Conservation (phyloP, 2,329 filamentous ascomycete genomes). For the Aspergillus proliferans region DNA sequence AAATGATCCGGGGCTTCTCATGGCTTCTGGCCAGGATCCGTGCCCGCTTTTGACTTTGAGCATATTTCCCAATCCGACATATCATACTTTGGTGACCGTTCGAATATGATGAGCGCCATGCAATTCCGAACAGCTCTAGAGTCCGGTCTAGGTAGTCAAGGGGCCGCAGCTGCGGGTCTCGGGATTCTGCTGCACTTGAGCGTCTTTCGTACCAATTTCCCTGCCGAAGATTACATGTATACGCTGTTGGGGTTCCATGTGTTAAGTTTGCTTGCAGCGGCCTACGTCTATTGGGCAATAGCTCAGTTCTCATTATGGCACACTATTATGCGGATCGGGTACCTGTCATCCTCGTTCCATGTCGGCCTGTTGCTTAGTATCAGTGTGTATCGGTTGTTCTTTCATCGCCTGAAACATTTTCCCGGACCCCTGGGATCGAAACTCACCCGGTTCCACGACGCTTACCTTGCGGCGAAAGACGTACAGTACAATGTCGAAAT, state of each 20-base stretch:
- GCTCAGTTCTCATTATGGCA: background rate
- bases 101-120: background rate
- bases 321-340: background rate
- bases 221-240: constrained; percentile 6
- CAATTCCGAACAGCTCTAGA: background rate
- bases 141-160: background rate
- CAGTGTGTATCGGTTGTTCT: constrained; percentile 27
- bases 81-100: background rate
- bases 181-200: constrained; percentile 3
- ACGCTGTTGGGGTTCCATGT: background rate
- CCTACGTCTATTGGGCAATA: background rate
- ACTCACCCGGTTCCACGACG: constrained; percentile 23
- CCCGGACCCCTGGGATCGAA: constrained; percentile 8
- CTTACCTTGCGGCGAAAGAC: constrained; percentile 20
- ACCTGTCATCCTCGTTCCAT: background rate
- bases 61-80: too few relatives aligned
- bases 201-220: constrained; percentile 5
- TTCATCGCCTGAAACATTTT: constrained; percentile 10
- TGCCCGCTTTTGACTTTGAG: too few relatives aligned
- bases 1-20: too few relatives aligned
- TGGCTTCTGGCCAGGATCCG: too few relatives aligned
- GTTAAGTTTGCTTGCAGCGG: background rate
- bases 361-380: constrained; percentile 20
- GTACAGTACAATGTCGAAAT: constrained; percentile 24
- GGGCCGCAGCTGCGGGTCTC: background rate